Conservation (phyloP, 768 basidiomycete genomes). For the Collybia nuda region DNA sequence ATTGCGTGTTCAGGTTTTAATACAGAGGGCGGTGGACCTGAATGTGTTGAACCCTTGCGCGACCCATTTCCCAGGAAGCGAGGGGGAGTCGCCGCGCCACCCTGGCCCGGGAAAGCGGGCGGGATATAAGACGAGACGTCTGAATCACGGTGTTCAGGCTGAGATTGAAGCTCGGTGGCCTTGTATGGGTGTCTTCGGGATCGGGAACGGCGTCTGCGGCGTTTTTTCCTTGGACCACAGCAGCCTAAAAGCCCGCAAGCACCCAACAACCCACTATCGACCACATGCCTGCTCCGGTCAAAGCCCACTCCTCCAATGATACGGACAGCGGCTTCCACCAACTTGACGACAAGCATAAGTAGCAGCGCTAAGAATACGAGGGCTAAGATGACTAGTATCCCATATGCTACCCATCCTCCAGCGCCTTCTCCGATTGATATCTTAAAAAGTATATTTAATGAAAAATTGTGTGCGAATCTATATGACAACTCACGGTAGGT, state of each 20-base stretch:
- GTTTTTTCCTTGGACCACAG: slow-evolving; percentile 48
- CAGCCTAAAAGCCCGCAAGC: slow-evolving; percentile 75
- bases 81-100: slow-evolving; percentile 28
- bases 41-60: slow-evolving; percentile 52
- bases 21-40: slow-evolving; percentile 66
- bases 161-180: slow-evolving; percentile 13
- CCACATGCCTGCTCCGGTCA: slow-evolving; percentile 74
- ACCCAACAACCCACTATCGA: slow-evolving; percentile 87
- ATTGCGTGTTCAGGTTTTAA: slow-evolving; percentile 79
- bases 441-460: slow-evolving; percentile 41
- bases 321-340: slow-evolving; percentile 81
- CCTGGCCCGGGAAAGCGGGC: slow-evolving; percentile 32
- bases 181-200: slow-evolving; percentile 15
- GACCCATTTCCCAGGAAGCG: slow-evolving; percentile 34
- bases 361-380: slow-evolving; percentile 84
- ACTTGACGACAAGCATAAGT: slow-evolving; percentile 81
- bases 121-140: slow-evolving; percentile 54
- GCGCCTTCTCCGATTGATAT: slow-evolving; percentile 81
- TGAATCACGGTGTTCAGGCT: slow-evolving; percentile 29
- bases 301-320: slow-evolving; percentile 78
- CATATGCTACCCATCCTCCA: slow-evolving; percentile 92
- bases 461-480: slow-evolving; percentile 7
- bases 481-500: slow-evolving; percentile 64
- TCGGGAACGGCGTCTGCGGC: slow-evolving; percentile 23
- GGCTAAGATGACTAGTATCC: slow-evolving; percentile 80